A percentile compares a stretch with the other conserved stretches of the same genome.
Evolutionary conservation across 2,329 filamentous ascomycete genomes (phyloP).

Genomic region (Graphiopsis chlorocephala): DNA sequence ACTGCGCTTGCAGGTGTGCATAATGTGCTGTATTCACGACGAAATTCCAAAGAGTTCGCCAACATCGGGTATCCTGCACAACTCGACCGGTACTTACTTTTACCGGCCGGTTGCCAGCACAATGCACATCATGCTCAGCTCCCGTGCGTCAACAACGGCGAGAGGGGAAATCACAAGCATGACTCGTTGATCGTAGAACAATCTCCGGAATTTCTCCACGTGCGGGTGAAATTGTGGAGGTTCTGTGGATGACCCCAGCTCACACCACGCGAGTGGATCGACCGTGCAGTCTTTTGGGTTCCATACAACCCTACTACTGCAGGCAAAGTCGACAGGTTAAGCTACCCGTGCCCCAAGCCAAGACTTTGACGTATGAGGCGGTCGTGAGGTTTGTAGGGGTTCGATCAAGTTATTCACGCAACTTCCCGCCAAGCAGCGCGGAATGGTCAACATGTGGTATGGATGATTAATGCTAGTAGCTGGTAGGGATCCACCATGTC

Average conservation of each 20-base stretch:
- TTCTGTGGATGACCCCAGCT: neutral
- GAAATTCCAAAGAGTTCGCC: neutral
- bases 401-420: slow-evolving; percentile 8
- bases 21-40: neutral
- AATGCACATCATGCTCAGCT: neutral
- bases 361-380: slow-evolving; percentile 11
- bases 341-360: neutral
- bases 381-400: neutral
- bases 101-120: neutral
- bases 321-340: neutral
- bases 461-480: slow-evolving; percentile 1
- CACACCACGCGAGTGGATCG: slow-evolving; percentile 14
- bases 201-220: slow-evolving; percentile 10
- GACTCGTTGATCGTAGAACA: neutral
- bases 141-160: neutral
- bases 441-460: neutral
- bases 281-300: neutral
- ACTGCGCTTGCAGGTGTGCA: neutral
- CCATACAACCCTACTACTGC: neutral
- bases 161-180: neutral
- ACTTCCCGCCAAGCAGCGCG: slow-evolving; percentile 7
- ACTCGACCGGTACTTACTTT: neutral
- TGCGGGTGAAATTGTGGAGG: slow-evolving; percentile 1
- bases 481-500: neutral
- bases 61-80: neutral